These are phyloP conservation scores for Aspergillus alliaceus DNA, from an alignment of 2,329 filamentous ascomycete species.

Conservation along the genomic window DNA sequence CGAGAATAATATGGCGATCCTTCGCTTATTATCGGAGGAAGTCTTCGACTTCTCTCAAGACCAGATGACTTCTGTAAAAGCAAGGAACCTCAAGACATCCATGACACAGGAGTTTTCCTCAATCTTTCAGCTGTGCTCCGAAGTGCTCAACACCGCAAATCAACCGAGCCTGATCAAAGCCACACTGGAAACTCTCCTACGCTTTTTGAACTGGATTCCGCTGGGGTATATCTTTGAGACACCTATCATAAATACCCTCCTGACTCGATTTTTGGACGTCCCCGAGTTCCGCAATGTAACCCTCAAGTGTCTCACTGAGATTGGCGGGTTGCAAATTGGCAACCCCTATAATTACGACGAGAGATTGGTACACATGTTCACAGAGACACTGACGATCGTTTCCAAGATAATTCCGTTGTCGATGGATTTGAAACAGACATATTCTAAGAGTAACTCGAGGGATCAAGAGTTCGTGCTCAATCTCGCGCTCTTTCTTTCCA, in stretches of 20 bases:
- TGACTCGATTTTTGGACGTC: conserved; percentile 86
- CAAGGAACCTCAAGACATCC: conserved; percentile 91
- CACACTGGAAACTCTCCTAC: conserved; percentile 91
- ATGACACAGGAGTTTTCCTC: conserved; percentile 99
- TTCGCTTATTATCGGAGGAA: conserved; percentile 92
- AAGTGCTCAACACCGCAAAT: conserved; percentile 87
- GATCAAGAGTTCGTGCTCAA: conserved; percentile 99
- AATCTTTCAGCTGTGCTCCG: conserved; percentile 96
- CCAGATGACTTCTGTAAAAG: conserved; percentile 98
- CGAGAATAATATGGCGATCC: conserved; percentile 99
- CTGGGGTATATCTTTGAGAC: conserved; percentile 99
- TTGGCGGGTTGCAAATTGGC: conserved; percentile 87
- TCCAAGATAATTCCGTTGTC: conserved; percentile 89
- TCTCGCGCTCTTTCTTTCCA: conserved; percentile 90
- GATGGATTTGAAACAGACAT: conserved; percentile 87
- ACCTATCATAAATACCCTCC: conserved; percentile 87
- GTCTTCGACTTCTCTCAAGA: conserved; percentile 99
- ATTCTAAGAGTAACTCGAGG: conserved; percentile 83
- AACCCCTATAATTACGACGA: conserved; percentile 80
- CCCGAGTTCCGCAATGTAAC: conserved; percentile 97
- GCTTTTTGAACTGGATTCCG: conserved; percentile 99
- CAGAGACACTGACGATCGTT: conserved; percentile 89
- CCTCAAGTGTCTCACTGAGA: conserved; percentile 94
- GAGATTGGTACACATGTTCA: conserved; percentile 97
- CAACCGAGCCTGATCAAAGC: conserved; percentile 89